Evolutionary conservation across 192 early-diverging fungal genomes (phyloP).

Genomic region (Funneliformis geosporum): DNA sequence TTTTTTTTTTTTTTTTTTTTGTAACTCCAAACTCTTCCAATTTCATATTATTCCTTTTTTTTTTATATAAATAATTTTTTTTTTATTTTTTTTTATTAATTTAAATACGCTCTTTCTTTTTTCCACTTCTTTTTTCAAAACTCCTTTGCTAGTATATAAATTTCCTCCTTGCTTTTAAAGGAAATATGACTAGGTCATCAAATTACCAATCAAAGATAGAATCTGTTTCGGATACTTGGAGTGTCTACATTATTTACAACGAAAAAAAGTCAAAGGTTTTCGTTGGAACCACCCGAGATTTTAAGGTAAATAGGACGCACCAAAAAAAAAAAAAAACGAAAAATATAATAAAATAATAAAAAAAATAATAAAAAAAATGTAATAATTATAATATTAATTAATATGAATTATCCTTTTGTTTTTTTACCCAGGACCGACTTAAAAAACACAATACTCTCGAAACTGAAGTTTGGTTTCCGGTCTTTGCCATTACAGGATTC

Average conservation of each 20-base stretch:
- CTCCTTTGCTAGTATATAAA: background rate
- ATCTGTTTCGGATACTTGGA: background rate
- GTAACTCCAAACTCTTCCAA: no score
- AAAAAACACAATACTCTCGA: conserved; percentile 4
- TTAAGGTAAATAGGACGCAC: conserved; percentile 16
- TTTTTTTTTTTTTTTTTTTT: no score
- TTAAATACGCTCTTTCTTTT: background rate
- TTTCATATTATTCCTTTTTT: background rate
- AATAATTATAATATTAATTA: background rate
- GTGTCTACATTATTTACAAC: conserved; percentile 22
- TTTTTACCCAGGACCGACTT: conserved; percentile 4
- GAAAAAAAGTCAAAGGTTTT: background rate
- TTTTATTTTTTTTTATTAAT: background rate
- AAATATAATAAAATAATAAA: background rate
- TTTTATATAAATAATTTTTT: no score
- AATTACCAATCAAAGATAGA: conserved; percentile 1
- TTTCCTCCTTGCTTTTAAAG: background rate
- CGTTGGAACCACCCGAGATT: conserved; percentile 21
- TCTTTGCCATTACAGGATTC: conserved; percentile 29
- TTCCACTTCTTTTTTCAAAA: background rate
- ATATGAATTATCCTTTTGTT: background rate
- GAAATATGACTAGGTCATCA: background rate
- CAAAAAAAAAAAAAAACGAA: background rate
- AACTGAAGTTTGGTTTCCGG: background rate
- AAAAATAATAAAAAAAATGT: background rate